These are phyloP conservation scores for Cinchona pubescens DNA, from an alignment of 257 asterid species.

Conservation along the genomic window DNA sequence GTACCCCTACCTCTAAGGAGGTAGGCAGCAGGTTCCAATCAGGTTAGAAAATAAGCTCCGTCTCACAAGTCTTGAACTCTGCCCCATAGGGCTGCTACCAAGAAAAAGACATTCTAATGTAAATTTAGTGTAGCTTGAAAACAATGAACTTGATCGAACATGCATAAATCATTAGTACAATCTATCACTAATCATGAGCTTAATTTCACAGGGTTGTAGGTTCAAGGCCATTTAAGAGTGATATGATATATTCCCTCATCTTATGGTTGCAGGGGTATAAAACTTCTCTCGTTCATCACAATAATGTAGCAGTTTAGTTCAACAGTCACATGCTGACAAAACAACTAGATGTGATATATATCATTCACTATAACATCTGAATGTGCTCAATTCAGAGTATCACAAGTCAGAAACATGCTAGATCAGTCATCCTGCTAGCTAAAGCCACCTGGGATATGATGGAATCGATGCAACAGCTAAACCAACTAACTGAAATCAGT, in stretches of 20 bases:
- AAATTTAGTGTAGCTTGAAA: slow-evolving; percentile 27
- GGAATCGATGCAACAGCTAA: background rate
- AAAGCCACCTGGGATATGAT: background rate
- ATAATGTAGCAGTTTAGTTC: background rate
- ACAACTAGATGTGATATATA: background rate
- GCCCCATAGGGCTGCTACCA: slow-evolving; percentile 56
- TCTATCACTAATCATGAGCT: background rate
- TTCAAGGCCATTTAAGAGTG: background rate
- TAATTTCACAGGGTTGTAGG: background rate
- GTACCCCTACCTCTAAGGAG: slow-evolving; percentile 66
- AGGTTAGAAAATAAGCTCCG: slow-evolving; percentile 56
- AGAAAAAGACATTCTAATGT: slow-evolving; percentile 51
- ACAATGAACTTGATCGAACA: slow-evolving; percentile 11
- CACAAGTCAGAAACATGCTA: background rate
- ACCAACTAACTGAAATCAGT: background rate
- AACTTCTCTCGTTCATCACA: background rate
- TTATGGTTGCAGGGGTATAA: background rate
- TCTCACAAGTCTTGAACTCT: slow-evolving; percentile 56
- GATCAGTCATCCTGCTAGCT: background rate
- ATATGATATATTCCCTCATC: background rate
- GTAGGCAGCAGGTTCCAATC: slow-evolving; percentile 77
- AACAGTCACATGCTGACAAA: background rate
- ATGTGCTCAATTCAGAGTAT: slow-evolving; percentile 1
- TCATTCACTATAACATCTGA: background rate
- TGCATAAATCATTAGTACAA: background rate